Evolutionary conservation across 768 basidiomycete species (phyloP).

Genomic region (Peribolospora kevripleyi): DNA sequence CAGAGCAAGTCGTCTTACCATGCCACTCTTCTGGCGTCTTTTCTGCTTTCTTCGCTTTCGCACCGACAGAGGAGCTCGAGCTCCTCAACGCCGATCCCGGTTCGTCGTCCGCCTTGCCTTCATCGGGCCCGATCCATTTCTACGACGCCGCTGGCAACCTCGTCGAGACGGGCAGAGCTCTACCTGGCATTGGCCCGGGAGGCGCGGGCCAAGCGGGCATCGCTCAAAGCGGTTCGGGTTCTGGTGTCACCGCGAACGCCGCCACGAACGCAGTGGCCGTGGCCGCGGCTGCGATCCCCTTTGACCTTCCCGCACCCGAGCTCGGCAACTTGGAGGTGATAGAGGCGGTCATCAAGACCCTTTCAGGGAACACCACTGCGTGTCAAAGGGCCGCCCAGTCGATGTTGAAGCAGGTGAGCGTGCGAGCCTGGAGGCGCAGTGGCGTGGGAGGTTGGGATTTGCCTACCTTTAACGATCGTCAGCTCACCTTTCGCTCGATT

Average conservation of each 20-base stretch:
- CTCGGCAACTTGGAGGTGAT: slow-evolving; percentile 56
- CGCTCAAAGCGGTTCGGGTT: too few species aligned
- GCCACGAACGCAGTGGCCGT: slow-evolving; percentile 30
- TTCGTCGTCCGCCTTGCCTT: too few species aligned
- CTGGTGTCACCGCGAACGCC: not conserved
- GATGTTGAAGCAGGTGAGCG: slow-evolving; percentile 54
- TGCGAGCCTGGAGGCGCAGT: not conserved
- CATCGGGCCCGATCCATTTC: too few species aligned
- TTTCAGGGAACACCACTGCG: slow-evolving; percentile 43
- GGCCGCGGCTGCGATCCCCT: slow-evolving; percentile 40
- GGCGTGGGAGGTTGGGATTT: slow-evolving; percentile 8
- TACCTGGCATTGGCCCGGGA: too few species aligned
- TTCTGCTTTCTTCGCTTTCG: not conserved
- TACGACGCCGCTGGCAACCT: too few species aligned
- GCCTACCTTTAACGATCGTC: not conserved
- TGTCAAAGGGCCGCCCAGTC: slow-evolving; percentile 76
- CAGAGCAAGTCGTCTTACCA: too few species aligned
- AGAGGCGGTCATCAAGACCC: slow-evolving; percentile 48
- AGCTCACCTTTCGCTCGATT: slow-evolving; percentile 3
- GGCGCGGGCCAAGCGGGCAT: too few species aligned
- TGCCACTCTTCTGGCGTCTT: too few species aligned
- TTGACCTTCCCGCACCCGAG: slow-evolving; percentile 45
- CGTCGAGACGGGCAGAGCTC: too few species aligned
- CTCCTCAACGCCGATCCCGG: too few species aligned
- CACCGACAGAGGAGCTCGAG: not conserved